Conservation (phyloP, 371 early-diverging fungal species). For the Circinella minor region DNA sequence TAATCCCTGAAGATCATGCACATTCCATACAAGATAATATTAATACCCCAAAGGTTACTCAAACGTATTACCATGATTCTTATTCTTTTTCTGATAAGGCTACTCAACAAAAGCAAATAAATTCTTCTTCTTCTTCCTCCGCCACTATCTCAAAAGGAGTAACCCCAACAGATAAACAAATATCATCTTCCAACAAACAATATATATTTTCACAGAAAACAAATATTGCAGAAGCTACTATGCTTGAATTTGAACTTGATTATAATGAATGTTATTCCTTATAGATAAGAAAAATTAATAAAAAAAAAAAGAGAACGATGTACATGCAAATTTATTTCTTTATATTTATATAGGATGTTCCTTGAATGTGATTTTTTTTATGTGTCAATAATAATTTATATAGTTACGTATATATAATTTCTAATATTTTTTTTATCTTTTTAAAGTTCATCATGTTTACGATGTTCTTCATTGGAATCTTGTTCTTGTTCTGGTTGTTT, state of each 20-base stretch:
- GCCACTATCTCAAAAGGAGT: not conserved
- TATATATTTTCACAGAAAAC: conserved; percentile 3
- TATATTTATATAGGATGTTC: not conserved
- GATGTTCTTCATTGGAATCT: conserved; percentile 3
- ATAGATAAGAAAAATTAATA: not conserved
- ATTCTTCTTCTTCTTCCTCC: not conserved
- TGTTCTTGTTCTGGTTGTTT: not conserved
- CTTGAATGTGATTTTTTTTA: too few relatives aligned
- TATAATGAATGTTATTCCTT: not conserved
- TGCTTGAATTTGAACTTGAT: conserved; percentile 17
- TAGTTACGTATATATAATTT: too few relatives aligned
- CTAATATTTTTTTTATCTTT: not conserved
- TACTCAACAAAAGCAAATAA: too few relatives aligned
- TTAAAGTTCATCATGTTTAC: conserved; percentile 16
- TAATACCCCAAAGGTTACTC: not conserved
- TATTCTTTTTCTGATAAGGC: too few relatives aligned
- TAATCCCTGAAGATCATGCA: not conserved
- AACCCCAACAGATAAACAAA: not conserved
- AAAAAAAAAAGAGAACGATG: not conserved
- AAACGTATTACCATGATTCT: not conserved
- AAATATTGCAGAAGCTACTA: conserved; percentile 14
- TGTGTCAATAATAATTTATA: not conserved
- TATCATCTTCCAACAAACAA: not conserved
- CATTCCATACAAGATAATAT: not conserved
- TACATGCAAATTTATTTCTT: not conserved